A percentile compares a stretch with the other conserved stretches of the same genome.
phyloP scores from a whole-genome alignment of 2,329 filamentous ascomycete species.

The Malbranchea zuffiana region DNA sequence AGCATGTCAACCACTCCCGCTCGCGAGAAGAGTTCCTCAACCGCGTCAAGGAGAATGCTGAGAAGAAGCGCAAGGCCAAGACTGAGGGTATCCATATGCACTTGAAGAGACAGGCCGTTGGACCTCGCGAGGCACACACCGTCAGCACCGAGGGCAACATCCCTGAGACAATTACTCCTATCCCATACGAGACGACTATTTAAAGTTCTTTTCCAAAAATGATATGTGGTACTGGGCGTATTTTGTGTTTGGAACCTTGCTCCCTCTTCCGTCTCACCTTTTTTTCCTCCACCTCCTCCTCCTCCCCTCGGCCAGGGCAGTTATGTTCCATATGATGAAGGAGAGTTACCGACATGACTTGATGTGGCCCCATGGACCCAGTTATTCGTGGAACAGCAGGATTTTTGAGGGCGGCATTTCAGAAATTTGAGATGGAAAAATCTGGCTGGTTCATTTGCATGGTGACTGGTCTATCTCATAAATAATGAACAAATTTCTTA shows the following conservation, averaged over 20 bases:
- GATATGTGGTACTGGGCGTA: constrained; percentile 26
- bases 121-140: constrained; percentile 69
- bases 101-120: constrained; percentile 80
- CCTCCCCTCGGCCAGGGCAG: constrained; percentile 8
- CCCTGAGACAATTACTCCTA: constrained; percentile 81
- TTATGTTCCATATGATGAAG: constrained; percentile 10
- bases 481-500: constrained; percentile 8
- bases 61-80: constrained; percentile 87
- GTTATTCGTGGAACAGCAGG: constrained; percentile 6
- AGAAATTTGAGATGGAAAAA: background rate
- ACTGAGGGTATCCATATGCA: constrained; percentile 73
- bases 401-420: constrained; percentile 3
- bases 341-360: constrained; percentile 27
- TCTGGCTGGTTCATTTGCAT: constrained; percentile 6
- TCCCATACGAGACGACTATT: constrained; percentile 97
- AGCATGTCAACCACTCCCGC: constrained; percentile 91
- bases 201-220: constrained; percentile 49
- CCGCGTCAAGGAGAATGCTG: constrained; percentile 93
- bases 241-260: constrained; percentile 5
- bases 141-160: constrained; percentile 71
- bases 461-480: constrained; percentile 9
- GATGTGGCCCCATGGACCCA: constrained; percentile 3
- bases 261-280: constrained; percentile 19
- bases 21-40: constrained; percentile 94
- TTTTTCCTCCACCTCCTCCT: constrained; percentile 20